These are phyloP conservation scores for Hypoxylon lenormandii DNA, from an alignment of 495 filamentous ascomycete species.

Conservation along the genomic window DNA sequence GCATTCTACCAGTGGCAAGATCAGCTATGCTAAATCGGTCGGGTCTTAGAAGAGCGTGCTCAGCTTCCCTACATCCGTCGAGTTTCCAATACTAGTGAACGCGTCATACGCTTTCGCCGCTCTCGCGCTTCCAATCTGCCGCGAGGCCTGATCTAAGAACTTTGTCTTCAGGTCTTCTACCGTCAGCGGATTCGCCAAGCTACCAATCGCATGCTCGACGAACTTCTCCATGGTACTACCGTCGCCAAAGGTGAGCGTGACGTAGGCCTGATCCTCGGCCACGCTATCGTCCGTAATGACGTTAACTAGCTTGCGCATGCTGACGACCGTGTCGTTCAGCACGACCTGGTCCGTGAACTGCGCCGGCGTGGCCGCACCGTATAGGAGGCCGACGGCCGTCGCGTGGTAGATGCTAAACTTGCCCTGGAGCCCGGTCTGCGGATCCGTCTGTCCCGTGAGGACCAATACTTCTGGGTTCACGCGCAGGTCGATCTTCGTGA, in stretches of 20 bases:
- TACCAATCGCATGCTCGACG: slow-evolving; percentile 65
- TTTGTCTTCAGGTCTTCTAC: slow-evolving; percentile 60
- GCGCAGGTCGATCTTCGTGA: slow-evolving; percentile 50
- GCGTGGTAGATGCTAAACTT: slow-evolving; percentile 70
- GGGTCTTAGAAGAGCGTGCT: slow-evolving; percentile 35
- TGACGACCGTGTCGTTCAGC: slow-evolving; percentile 52
- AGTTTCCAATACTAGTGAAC: slow-evolving; percentile 50
- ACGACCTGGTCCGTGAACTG: slow-evolving; percentile 64
- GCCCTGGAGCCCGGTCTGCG: slow-evolving; percentile 63
- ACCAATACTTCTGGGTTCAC: slow-evolving; percentile 68
- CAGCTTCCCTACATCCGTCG: slow-evolving; percentile 45
- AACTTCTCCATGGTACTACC: slow-evolving; percentile 57
- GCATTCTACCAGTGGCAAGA: neutral
- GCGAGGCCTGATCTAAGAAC: slow-evolving; percentile 58
- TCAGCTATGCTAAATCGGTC: neutral
- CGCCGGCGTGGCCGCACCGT: slow-evolving; percentile 63
- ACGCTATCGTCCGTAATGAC: slow-evolving; percentile 57
- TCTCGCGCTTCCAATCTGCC: slow-evolving; percentile 37
- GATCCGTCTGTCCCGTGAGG: slow-evolving; percentile 64
- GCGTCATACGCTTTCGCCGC: slow-evolving; percentile 53
- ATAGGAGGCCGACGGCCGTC: slow-evolving; percentile 62
- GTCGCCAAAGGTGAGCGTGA: slow-evolving; percentile 54
- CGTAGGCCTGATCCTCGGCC: slow-evolving; percentile 57
- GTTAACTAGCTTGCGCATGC: slow-evolving; percentile 57
- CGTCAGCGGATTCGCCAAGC: slow-evolving; percentile 61